Percentiles rank a stretch among this genome's conserved stretches.
Conservation (phyloP, 164 flowering plant species). For the Sextonia rubra region DNA sequence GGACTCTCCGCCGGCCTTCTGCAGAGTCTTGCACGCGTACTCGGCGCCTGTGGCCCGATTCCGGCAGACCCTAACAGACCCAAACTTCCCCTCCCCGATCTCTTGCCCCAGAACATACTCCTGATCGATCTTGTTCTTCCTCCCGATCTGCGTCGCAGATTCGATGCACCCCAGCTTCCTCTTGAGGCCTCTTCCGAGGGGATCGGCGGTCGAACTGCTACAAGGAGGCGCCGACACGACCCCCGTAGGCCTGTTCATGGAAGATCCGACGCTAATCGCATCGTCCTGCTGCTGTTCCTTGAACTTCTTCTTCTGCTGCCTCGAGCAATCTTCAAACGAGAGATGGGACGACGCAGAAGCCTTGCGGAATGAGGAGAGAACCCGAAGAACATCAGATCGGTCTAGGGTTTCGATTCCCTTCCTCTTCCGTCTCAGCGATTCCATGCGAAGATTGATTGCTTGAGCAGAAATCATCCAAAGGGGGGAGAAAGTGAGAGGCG, state of each 20-base stretch:
- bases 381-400: constrained; percentile 11
- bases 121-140: constrained; percentile 83
- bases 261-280: constrained; percentile 27
- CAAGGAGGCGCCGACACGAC: constrained; percentile 74
- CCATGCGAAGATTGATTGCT: constrained; percentile 4
- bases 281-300: constrained; percentile 34
- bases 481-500: too few relatives aligned
- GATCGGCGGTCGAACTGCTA: constrained; percentile 45
- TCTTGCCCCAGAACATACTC: constrained; percentile 50
- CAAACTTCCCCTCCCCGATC: constrained; percentile 84
- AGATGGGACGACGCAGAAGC: constrained; percentile 33
- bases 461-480: neutral
- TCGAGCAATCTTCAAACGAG: constrained; percentile 60
- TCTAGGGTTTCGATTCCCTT: constrained; percentile 52
- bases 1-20: constrained; percentile 60
- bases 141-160: constrained; percentile 55
- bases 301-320: constrained; percentile 67
- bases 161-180: constrained; percentile 97
- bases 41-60: constrained; percentile 52
- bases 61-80: constrained; percentile 69
- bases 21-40: constrained; percentile 58
- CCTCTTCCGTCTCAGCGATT: constrained; percentile 66
- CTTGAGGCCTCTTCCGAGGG: constrained; percentile 73
- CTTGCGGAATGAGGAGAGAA: constrained; percentile 16
- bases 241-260: constrained; percentile 53